Evolutionary conservation across 2,329 filamentous ascomycete genomes (phyloP), one percentile per base, ranked within the genome.

Genomic region (Lachnellula suecica): DNA sequence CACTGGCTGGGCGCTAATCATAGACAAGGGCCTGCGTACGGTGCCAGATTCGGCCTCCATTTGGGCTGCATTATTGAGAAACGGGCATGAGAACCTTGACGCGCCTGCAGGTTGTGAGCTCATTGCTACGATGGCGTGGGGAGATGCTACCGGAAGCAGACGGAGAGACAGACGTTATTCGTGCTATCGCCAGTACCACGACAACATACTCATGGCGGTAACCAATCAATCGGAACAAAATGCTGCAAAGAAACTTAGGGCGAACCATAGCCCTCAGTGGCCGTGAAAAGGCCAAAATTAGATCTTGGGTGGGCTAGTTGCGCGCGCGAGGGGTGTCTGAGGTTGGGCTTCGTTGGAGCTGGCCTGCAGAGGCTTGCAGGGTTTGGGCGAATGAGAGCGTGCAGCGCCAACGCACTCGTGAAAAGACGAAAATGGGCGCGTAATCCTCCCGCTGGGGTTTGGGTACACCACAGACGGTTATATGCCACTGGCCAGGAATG

Each of bases 1-100:
- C 46, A 59, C 53, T 56, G 56, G 56, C 40, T 51, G 50, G 54
- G 60, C 60, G 60, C 59, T 57, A 58, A 64, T 47, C 35, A 38
- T 44, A 48, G 50, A 59, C 51, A 55, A 53, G 54, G 56, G 48
- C 46, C 41, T 35, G 47, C 44, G 13, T 20, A 41, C 34, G 50
- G 44, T 24, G 15, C 27, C 47, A 42, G 43, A 41, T 50, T 38
- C 44, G 51, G 54, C 27, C 44, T 41, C 49, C 38, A 52, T 52
- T 43, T 51, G 52, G 56, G 44, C 43, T 44, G 44, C 44, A 53
- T 41, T 49, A 49, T 49, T 34, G 54, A 49, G 24, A 49, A 29
- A 42, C 38, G 45, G 47, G 53, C 40, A 49, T 47, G 42, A 38
- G 40, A 34, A 47, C 31, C 45, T 49, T 55, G 45, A 55, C 44